Evolutionary conservation across 2,329 filamentous ascomycete species (phyloP), one percentile per base, ranked within the genome.

Genomic region (Ceratocystis huliohia): DNA sequence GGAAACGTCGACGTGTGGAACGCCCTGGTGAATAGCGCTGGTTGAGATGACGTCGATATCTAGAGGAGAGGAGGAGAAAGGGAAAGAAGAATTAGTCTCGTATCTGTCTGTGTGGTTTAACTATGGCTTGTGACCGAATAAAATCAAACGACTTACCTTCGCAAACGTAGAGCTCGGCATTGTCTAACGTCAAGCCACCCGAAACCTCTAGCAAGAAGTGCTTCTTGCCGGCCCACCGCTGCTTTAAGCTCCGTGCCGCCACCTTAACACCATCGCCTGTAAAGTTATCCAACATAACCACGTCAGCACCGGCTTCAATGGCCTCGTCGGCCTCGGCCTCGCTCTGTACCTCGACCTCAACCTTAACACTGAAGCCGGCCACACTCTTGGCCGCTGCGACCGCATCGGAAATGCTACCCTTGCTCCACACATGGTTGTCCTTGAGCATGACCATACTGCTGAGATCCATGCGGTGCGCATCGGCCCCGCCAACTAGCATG

Each of bases 231-330:
- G 82, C 83, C 90, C 91, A 97, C 70, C 86, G 84, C 72, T 88
- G 81, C 78, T 93, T 95, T 70, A 99, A 74, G 71, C 82, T 86
- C 73, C 77, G 81, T 15, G 93, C 89, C 0, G 91, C 91, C 7
- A 81, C 76, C 74, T 85, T 87, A 69, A 96, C 87, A 0, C 86
- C 90, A 0, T 89, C 87, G 0, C 88, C 85, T 0, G 85, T 86
- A 73, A 97, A 99, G 75, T 99, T 99, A 75, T 99, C 94, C 68
- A 99, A 78, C 94, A 99, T 99, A 69, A 99, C 86, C 22, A 99
- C 87, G 74, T 99, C 93, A 0, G 94, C 94, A 0, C 94, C 94
- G 0, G 93, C 93, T 2, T 79, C 84, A 72, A 96, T 92, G 0
- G 94, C 94, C 76, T 95, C 91, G 74, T 96, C 87, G 0, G 94